A percentile compares a stretch with the other conserved stretches of the same genome.
Conservation (phyloP, 1,284 basidiomycete genomes). For the Ganoderma resinaceum region DNA sequence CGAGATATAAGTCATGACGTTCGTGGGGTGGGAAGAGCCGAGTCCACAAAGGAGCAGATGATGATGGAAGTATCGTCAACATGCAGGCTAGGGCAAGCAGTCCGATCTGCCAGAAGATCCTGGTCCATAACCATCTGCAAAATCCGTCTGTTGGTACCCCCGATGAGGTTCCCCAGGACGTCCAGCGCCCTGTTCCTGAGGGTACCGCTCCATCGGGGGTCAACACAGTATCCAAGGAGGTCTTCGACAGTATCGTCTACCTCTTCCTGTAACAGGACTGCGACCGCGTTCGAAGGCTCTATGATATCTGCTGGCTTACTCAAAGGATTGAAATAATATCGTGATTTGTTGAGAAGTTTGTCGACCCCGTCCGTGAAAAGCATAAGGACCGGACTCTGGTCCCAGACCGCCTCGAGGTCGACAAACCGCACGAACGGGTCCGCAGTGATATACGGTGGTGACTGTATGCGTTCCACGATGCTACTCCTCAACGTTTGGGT, state of each 20-base stretch:
- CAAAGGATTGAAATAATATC: slow-evolving; percentile 8
- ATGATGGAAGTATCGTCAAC: slow-evolving; percentile 26
- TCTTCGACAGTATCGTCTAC: slow-evolving; percentile 17
- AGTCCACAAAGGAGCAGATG: slow-evolving; percentile 9
- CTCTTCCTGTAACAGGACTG: slow-evolving; percentile 16
- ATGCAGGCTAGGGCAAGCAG: slow-evolving; percentile 10
- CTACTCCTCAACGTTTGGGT: not conserved
- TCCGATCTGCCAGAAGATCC: slow-evolving; percentile 5
- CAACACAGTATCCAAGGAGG: slow-evolving; percentile 12
- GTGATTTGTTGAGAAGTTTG: slow-evolving; percentile 15
- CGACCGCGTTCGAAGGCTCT: slow-evolving; percentile 7
- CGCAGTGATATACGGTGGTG: slow-evolving; percentile 21
- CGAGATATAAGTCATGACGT: not conserved
- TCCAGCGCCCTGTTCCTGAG: slow-evolving; percentile 19
- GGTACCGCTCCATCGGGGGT: slow-evolving; percentile 18
- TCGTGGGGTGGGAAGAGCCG: not conserved
- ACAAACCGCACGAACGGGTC: slow-evolving; percentile 18
- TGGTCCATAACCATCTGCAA: slow-evolving; percentile 20
- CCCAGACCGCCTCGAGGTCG: slow-evolving; percentile 17
- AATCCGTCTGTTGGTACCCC: slow-evolving; percentile 10
- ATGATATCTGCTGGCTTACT: slow-evolving; percentile 6
- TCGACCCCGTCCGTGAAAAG: slow-evolving; percentile 23
- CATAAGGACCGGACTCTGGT: slow-evolving; percentile 13
- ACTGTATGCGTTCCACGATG: slow-evolving; percentile 5
- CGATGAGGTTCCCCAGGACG: slow-evolving; percentile 25